phyloP scores from a whole-genome alignment of 768 basidiomycete species.

The Boletus patriciae region DNA sequence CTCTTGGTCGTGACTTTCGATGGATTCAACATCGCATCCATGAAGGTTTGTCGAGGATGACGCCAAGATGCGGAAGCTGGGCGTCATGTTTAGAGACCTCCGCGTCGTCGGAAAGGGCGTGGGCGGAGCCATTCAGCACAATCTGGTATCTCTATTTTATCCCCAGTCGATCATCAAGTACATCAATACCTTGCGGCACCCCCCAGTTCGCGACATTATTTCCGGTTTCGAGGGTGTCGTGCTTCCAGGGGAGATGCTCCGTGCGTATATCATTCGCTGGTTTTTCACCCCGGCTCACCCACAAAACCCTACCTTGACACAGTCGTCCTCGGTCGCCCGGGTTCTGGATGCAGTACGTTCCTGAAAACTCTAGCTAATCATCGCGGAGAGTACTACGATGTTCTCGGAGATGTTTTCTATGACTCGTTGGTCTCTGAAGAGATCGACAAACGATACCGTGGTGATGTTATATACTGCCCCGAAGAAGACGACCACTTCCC shows the following conservation, averaged over 20 bases:
- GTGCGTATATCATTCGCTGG: slow-evolving; percentile 41
- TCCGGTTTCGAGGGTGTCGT: slow-evolving; percentile 63
- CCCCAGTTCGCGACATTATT: slow-evolving; percentile 63
- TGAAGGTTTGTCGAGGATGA: slow-evolving; percentile 35
- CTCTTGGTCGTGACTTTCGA: background rate
- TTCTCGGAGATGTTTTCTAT: slow-evolving; percentile 45
- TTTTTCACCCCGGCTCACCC: background rate
- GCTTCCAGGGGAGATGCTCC: slow-evolving; percentile 72
- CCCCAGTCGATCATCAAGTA: slow-evolving; percentile 39
- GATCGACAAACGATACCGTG: slow-evolving; percentile 47
- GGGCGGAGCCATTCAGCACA: slow-evolving; percentile 45
- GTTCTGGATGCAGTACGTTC: slow-evolving; percentile 55
- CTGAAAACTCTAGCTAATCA: slow-evolving; percentile 53
- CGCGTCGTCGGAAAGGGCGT: slow-evolving; percentile 51
- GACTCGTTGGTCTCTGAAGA: slow-evolving; percentile 46
- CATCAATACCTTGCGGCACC: slow-evolving; percentile 51
- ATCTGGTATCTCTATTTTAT: slow-evolving; percentile 54
- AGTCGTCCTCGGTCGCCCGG: slow-evolving; percentile 86
- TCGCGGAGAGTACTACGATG: slow-evolving; percentile 39
- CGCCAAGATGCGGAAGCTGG: slow-evolving; percentile 42
- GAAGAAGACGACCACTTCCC: slow-evolving; percentile 18
- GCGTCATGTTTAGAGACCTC: slow-evolving; percentile 52
- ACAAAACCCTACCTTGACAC: background rate
- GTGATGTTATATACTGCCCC: slow-evolving; percentile 47
- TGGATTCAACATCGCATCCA: background rate